These are phyloP conservation scores for Penicillium dipodomyicola DNA, from an alignment of 495 filamentous ascomycete species.

Conservation along the genomic window DNA sequence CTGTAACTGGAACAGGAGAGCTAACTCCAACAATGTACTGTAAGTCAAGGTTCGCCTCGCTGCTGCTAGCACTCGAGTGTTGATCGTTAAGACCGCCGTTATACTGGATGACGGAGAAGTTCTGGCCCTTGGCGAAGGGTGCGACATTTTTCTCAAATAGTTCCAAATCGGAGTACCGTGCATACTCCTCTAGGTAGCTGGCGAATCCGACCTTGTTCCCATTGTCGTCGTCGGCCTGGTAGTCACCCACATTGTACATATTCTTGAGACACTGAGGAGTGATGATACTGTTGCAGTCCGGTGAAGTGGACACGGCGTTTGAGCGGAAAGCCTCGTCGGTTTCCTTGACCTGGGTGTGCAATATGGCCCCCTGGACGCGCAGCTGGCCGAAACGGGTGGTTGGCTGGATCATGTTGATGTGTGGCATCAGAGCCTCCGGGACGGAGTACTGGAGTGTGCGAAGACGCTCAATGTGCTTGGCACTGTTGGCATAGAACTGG, in stretches of 20 bases:
- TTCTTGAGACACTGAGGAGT: conserved; percentile 59
- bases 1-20: conserved; percentile 57
- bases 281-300: conserved; percentile 45
- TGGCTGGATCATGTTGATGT: conserved; percentile 54
- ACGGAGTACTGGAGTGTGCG: conserved; percentile 61
- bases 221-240: conserved; percentile 32
- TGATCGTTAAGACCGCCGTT: conserved; percentile 58
- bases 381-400: conserved; percentile 57
- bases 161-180: conserved; percentile 57
- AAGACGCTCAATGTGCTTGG: conserved; percentile 42
- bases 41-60: conserved; percentile 75
- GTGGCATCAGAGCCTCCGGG: conserved; percentile 46
- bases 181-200: conserved; percentile 67
- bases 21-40: conserved; percentile 64
- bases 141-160: conserved; percentile 53
- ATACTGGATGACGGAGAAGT: conserved; percentile 61
- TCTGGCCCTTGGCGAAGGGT: conserved; percentile 53
- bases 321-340: conserved; percentile 23
- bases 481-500: conserved; percentile 49
- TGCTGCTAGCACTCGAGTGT: conserved; percentile 43
- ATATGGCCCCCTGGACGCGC: conserved; percentile 34
- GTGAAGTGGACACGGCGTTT: conserved; percentile 18
- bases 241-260: conserved; percentile 61
- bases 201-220: conserved; percentile 59
- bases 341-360: conserved; percentile 28